Evolutionary conservation across 2,329 filamentous ascomycete genomes (phyloP), one percentile per base, ranked within the genome.

Genomic region (Colletotrichum sp.): DNA sequence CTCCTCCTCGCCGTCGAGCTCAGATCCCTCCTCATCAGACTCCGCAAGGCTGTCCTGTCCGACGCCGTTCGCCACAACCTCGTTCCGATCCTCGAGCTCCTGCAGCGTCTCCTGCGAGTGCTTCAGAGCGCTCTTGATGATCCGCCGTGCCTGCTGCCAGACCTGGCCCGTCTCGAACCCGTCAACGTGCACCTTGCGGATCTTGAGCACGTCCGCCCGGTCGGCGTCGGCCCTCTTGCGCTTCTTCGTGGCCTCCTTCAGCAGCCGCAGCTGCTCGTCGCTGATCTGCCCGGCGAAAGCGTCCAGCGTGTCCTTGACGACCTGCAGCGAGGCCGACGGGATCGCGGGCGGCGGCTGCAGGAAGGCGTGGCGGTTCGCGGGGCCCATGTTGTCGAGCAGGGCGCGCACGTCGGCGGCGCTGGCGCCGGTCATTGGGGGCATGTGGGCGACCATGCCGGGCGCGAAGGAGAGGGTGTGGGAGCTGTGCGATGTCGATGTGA

Each of bases 61-160:
- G 24, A 84, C 81, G 21, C 85, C 85, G 16, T 84, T 83, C 80
- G 93, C 89, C 15, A 71, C 69, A 26, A 78, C 43, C 26, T 80
- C 81, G 6, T 82, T 79, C 21, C 86, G 60, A 38, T 88, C 87
- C 79, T 90, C 86, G 36, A 92, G 81, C 77, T 89, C 89, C 66
- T 86, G 83, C 18, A 92, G 81, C 6, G 85, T 81, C 8, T 85
- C 83, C 64, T 87, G 84, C 0, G 89, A 88, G 77, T 90, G 88
- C 56, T 86, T 83, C 61, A 92, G 79, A 13, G 90, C 85, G 62
- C 89, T 88, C 15, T 84, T 90, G 73, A 98, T 93, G 24, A 98
- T 95, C 80, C 94, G 92, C 81, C 93, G 93, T 10, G 95, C 94
- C 86, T 99, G 97, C 84, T 98, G 95, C 94, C 96, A 99, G 58